Base-by-base conservation (phyloP, 352 stramenopile genomes). In the Globisporangium barbulae region DNA sequence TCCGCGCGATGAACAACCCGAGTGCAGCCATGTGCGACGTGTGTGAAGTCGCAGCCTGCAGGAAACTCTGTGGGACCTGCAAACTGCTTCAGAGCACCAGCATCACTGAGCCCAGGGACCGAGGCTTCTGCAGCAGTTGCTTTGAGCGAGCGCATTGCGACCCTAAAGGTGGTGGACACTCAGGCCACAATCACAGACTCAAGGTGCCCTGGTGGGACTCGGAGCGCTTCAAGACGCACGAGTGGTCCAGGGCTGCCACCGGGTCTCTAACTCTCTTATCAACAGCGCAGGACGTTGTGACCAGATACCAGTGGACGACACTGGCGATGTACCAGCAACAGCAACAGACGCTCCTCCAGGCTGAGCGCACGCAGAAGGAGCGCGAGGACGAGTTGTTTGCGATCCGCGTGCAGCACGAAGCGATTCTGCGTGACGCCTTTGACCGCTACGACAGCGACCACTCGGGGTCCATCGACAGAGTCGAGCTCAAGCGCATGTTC, bases 341-440 rank as follows among this genome's bases (percentile, higher is more conserved):
- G 7, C 45, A 65, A 13, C 22, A 72, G 22, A 19, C 67, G 33
- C 44, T 12, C 0, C 35, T 33, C 3, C n/a, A 66, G 22, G 41
- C 41, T 0, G 58, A 67, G 28, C 57, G 71, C n/a, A 64, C 63
- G 1, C 37, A 50, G 12, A 61, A 69, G 33, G 54, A 64, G 21
- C 68, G 74, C 2, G 61, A 76, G 19, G 59, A 73, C 39, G 64
- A 67, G 30, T 42, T 83, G 4, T 53, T 76, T 28, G 68, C 68
- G 5, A 67, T 79, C 21, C 72, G 75, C 8, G 22, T 71, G 15
- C 73, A 81, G 52, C 62, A 81, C n/a, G 71, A 81, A 28, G 64
- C 68, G 8, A 81, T 81, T 53, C 33, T 83, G 17, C 72, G 73
- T 12, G 75, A 83, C 39, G 75, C 73, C 1, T 83, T 83, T 53